These are phyloP conservation scores for Dovyalis caffra DNA, from an alignment of 345 rosid species.

Conservation along the genomic window DNA sequence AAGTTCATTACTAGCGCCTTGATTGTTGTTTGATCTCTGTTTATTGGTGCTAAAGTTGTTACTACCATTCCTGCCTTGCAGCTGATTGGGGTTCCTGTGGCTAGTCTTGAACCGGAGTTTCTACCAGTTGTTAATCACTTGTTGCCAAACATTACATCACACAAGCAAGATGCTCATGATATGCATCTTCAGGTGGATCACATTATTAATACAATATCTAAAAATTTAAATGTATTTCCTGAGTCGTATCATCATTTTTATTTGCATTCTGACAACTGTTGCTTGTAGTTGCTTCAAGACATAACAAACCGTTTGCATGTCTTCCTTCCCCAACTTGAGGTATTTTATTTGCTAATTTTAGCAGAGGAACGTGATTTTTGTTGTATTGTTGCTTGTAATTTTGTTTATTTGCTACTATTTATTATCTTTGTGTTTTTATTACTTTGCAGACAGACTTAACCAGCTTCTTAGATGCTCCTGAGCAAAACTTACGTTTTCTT, in stretches of 20 bases:
- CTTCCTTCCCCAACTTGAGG: constrained; percentile 91
- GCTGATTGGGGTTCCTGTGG: constrained; percentile 72
- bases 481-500: constrained; percentile 56
- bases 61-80: constrained; percentile 26
- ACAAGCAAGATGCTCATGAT: constrained; percentile 71
- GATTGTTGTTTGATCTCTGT: neutral
- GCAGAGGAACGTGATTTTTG: constrained; percentile 1
- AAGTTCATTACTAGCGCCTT: neutral
- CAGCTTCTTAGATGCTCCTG: constrained; percentile 58
- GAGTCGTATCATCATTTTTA: constrained; percentile 18
- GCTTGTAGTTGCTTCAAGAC: constrained; percentile 78
- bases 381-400: constrained; percentile 3
- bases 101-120: constrained; percentile 80
- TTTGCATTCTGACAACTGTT: constrained; percentile 42
- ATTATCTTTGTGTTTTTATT: constrained; percentile 9
- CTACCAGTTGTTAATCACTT: constrained; percentile 79
- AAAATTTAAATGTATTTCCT: constrained; percentile 1
- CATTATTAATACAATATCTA: neutral
- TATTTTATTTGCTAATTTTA: constrained; percentile 25
- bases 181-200: constrained; percentile 72
- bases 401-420: constrained; percentile 8
- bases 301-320: constrained; percentile 58
- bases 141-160: constrained; percentile 63
- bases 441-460: constrained; percentile 55
- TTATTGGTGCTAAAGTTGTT: constrained; percentile 15